phyloP scores from a whole-genome alignment of 129 eudicot genomes.

The Flaveria trinervia region DNA sequence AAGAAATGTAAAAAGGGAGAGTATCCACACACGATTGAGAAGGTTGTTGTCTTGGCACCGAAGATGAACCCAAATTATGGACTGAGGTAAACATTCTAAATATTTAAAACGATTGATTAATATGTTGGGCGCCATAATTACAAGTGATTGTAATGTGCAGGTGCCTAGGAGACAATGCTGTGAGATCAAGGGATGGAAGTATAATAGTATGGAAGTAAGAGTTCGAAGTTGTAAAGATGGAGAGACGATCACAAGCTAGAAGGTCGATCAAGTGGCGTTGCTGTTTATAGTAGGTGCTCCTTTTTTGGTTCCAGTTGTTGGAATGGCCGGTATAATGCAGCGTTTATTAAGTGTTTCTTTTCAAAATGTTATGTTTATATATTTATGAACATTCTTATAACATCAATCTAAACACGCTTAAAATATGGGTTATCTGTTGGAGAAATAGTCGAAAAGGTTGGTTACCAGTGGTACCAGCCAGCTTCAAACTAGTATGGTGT shows the following conservation, averaged over 20 bases:
- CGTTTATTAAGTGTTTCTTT: too few species aligned
- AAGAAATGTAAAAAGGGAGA: conserved; percentile 44
- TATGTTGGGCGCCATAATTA: too few species aligned
- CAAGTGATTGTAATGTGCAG: conserved; percentile 42
- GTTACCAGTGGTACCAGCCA: too few species aligned
- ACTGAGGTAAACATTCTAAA: conserved; percentile 46
- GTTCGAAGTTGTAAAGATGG: conserved; percentile 43
- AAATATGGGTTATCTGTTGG: too few species aligned
- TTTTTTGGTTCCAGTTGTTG: too few species aligned
- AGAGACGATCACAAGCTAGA: background rate
- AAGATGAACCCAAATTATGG: conserved; percentile 64
- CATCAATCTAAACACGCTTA: too few species aligned
- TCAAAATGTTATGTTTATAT: too few species aligned
- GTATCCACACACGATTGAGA: conserved; percentile 49
- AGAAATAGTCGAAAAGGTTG: too few species aligned
- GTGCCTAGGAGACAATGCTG: conserved; percentile 70
- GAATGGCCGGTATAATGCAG: too few species aligned
- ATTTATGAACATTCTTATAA: too few species aligned
- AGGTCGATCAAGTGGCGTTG: background rate
- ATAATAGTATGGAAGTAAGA: conserved; percentile 50
- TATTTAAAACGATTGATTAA: background rate
- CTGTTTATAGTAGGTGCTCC: too few species aligned
- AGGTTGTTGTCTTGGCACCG: conserved; percentile 48
- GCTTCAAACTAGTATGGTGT: too few species aligned
- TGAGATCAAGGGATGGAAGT: conserved; percentile 47